Percentiles rank a stretch among this genome's conserved stretches.
Conservation (phyloP, 352 stramenopile species). For the Phytophthora sp. region DNA sequence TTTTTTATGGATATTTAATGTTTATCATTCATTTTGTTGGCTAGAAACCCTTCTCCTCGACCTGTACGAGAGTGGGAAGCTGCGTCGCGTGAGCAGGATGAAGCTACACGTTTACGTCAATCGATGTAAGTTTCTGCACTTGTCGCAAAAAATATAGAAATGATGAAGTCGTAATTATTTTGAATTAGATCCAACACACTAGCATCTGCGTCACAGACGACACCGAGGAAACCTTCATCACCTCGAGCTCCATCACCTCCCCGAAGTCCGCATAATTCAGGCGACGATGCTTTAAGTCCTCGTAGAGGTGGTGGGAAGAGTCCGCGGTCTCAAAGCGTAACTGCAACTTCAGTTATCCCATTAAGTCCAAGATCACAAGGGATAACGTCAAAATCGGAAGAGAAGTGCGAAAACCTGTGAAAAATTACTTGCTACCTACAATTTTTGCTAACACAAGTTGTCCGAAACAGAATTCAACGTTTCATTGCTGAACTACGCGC, state of each 20-base stretch:
- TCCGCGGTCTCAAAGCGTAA: slow-evolving; percentile 12
- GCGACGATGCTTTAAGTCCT: slow-evolving; percentile 9
- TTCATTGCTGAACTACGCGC: slow-evolving; percentile 65
- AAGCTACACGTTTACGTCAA: slow-evolving; percentile 20
- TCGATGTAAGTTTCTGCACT: slow-evolving; percentile 16
- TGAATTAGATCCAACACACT: slow-evolving; percentile 25
- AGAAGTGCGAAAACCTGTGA: slow-evolving; percentile 33
- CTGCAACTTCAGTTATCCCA: not conserved
- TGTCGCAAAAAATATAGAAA: not conserved
- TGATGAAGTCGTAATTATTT: not conserved
- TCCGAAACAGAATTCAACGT: slow-evolving; percentile 49
- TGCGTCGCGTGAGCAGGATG: slow-evolving; percentile 29
- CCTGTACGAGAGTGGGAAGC: slow-evolving; percentile 56
- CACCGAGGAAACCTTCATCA: slow-evolving; percentile 20
- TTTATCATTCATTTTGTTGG: not conserved
- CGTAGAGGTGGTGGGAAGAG: slow-evolving; percentile 19
- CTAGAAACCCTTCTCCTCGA: slow-evolving; percentile 33
- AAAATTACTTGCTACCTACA: too few relatives aligned
- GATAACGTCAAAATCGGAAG: slow-evolving; percentile 23
- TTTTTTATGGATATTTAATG: not conserved
- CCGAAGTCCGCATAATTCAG: slow-evolving; percentile 17
- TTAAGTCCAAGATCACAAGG: slow-evolving; percentile 20
- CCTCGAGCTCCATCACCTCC: slow-evolving; percentile 28
- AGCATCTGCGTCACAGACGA: slow-evolving; percentile 11
- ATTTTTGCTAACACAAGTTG: slow-evolving; percentile 6